Conservation (phyloP, 495 filamentous ascomycete genomes). For the Polyplosphaeria fusca region DNA sequence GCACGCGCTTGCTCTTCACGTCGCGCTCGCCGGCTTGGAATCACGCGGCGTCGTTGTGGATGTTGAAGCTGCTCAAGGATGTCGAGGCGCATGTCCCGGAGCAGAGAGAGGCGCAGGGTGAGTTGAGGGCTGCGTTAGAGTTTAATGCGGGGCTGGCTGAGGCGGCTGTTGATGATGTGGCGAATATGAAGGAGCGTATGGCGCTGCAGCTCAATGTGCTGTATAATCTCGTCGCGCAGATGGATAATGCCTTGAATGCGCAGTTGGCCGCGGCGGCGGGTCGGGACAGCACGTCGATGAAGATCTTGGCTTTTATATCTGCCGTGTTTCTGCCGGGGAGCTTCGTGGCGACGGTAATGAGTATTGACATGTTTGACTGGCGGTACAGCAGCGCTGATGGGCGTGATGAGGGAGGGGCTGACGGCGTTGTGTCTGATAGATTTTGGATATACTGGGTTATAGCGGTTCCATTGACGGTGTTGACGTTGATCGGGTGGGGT, state of each 20-base stretch:
- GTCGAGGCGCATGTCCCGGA: no score
- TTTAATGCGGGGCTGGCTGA: no score
- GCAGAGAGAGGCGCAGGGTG: no score
- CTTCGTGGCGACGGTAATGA: slow-evolving; percentile 5
- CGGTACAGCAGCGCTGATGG: no score
- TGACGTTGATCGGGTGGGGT: not conserved
- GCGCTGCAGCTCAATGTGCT: not conserved
- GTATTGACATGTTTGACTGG: slow-evolving; percentile 9
- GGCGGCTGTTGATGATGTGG: not conserved
- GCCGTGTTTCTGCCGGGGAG: not conserved
- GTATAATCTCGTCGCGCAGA: no score
- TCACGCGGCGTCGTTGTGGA: no score
- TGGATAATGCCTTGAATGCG: no score
- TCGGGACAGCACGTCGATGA: slow-evolving; percentile 4
- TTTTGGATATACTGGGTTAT: slow-evolving; percentile 13
- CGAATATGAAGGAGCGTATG: not conserved
- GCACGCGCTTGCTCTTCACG: not conserved
- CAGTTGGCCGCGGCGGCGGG: not conserved
- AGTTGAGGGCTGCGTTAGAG: no score
- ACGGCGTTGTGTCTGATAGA: not conserved
- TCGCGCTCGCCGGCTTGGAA: not conserved
- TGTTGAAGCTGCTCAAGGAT: no score
- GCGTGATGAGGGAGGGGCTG: not conserved
- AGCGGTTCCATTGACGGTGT: slow-evolving; percentile 1
- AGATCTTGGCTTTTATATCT: not conserved